Evolutionary conservation across 768 basidiomycete genomes (phyloP).

Genomic region (Pholiota microspora): DNA sequence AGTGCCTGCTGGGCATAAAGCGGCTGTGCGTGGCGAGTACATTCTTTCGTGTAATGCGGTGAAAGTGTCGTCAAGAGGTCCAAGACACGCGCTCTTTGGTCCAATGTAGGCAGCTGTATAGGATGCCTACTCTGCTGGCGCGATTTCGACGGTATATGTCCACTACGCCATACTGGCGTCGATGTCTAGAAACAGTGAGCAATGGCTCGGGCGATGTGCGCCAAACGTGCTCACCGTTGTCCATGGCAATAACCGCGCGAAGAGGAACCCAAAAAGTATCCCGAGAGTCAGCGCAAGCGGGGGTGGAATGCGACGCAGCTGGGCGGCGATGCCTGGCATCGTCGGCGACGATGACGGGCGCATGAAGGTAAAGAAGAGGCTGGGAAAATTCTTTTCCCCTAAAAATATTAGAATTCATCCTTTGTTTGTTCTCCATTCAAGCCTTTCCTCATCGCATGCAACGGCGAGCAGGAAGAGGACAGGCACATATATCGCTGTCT

Average conservation of each 20-base stretch:
- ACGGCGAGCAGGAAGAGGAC: conserved; percentile 49
- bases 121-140: conserved; percentile 58
- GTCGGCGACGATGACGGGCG: conserved; percentile 8
- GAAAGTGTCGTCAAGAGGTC: conserved; percentile 85
- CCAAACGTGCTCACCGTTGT: conserved; percentile 28
- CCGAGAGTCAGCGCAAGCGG: conserved; percentile 59
- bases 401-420: conserved; percentile 10
- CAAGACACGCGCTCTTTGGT: conserved; percentile 84
- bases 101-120: conserved; percentile 72
- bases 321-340: conserved; percentile 16
- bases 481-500: conserved; percentile 55
- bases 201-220: conserved; percentile 3
- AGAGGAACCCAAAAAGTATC: conserved; percentile 55
- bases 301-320: conserved; percentile 49
- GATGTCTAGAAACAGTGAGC: conserved; percentile 25
- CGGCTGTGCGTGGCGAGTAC: conserved; percentile 80
- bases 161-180: conserved; percentile 50
- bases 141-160: conserved; percentile 47
- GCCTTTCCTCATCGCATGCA: conserved; percentile 45
- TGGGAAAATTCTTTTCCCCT: conserved; percentile 5
- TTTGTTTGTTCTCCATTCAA: not conserved
- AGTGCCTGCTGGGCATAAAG: conserved; percentile 82
- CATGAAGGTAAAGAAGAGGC: not conserved
- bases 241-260: conserved; percentile 53
- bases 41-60: conserved; percentile 91